Conservation (phyloP, 1,139 yeast genomes). For the Magnusiomyces suaveolens region DNA sequence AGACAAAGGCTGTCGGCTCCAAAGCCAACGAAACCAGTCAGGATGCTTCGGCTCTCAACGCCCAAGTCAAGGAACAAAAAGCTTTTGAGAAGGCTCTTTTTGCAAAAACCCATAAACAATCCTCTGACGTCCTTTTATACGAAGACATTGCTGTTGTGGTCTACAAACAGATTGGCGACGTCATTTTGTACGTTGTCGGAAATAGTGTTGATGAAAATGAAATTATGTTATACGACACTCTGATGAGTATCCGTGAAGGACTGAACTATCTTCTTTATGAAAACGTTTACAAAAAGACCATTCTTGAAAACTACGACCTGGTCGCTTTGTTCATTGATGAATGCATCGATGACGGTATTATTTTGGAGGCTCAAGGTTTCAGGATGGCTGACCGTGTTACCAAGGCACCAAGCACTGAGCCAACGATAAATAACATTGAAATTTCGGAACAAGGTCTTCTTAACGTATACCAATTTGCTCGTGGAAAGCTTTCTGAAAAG, state of each 20-base stretch:
- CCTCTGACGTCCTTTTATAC: constrained; percentile 69
- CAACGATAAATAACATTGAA: constrained; percentile 55
- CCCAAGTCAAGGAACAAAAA: constrained; percentile 52
- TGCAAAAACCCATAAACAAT: constrained; percentile 65
- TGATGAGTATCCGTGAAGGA: constrained; percentile 72
- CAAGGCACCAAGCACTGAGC: constrained; percentile 62
- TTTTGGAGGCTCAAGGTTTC: constrained; percentile 84
- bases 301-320: constrained; percentile 78
- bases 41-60: constrained; percentile 10
- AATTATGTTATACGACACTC: constrained; percentile 64
- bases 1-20: neutral
- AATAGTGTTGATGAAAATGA: constrained; percentile 77
- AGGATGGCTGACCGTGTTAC: constrained; percentile 83
- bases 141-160: constrained; percentile 65
- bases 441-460: constrained; percentile 78
- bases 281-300: constrained; percentile 66
- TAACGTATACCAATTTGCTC: constrained; percentile 85
- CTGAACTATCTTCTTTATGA: constrained; percentile 53
- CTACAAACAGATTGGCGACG: constrained; percentile 74
- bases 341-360: constrained; percentile 73
- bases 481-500: constrained; percentile 75
- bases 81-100: constrained; percentile 68
- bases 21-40: neutral
- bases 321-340: constrained; percentile 84
- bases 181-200: constrained; percentile 61